Evolutionary conservation across 1,284 basidiomycete species (phyloP), one percentile per base, ranked within the genome.

Genomic region (Cystobasidium pallidum): DNA sequence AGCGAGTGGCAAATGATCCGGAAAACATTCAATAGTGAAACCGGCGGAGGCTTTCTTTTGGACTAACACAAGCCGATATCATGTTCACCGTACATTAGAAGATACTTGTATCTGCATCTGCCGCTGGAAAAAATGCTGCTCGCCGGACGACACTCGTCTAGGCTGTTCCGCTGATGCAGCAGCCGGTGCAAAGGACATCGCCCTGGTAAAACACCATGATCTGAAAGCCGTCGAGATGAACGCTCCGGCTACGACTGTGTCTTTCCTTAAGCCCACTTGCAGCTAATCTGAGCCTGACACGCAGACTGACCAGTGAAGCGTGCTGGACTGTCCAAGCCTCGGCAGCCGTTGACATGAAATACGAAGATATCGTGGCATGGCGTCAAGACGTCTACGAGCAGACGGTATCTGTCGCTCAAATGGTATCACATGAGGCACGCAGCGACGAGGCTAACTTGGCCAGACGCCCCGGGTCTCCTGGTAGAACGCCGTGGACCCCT

Each of bases 311-410:
- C n/a, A n/a, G n/a, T n/a, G n/a, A n/a, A n/a, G n/a, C n/a, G n/a
- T n/a, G n/a, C n/a, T n/a, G n/a, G 39, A 26, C 61, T 17, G 3
- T 17, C 43, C 43, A 6, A 3, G 11, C 30, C 45, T 28, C 63
- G 34, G 11, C 21, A n/a, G 17, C 30, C 30, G 26, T 32, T 57
- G 30, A 24, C 11, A 71, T 71, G 68, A 71, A 71, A 41, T 71
- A 71, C 68, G 68, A 71, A 39, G 61, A 71, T 15, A 64, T 71
- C 30, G 61, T 71, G 3, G 43, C 41, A 36, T 71, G 68, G 68
- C 45, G 68, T 28, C 45, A 63, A 49, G 61, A 71, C 8, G 68
- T 71, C 8, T 71, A 41, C 61, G 51, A 64, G n/a, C 30, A 26
- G 11, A 54, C 61, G 19, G 26, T 64, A 15, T 32, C 39, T 6